Conservation (phyloP, 1,284 basidiomycete species). For the Ceratobasidium sp. region DNA sequence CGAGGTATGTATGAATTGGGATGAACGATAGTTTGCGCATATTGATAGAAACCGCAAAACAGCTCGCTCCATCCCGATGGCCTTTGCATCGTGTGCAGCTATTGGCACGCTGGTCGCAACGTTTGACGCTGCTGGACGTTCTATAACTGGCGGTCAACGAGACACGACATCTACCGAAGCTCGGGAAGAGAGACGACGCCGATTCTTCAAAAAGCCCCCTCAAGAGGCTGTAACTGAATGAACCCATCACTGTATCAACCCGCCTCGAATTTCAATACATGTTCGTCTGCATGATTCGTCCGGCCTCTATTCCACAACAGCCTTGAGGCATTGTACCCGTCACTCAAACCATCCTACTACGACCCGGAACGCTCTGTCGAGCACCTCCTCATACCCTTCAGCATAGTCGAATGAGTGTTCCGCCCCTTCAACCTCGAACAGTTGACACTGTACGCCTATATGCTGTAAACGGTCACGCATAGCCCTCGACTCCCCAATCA, state of each 20-base stretch:
- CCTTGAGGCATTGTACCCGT: neutral
- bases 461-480: conserved; percentile 57
- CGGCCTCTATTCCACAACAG: neutral
- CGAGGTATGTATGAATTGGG: conserved; percentile 65
- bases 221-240: conserved; percentile 36
- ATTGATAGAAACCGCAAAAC: conserved; percentile 46
- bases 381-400: conserved; percentile 20
- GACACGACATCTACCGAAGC: conserved; percentile 54
- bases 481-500: conserved; percentile 60
- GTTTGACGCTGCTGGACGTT: conserved; percentile 82
- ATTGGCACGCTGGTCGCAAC: conserved; percentile 84
- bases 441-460: conserved; percentile 57
- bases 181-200: conserved; percentile 70
- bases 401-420: conserved; percentile 64
- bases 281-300: neutral
- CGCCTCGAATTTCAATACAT: conserved; percentile 28
- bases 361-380: conserved; percentile 31
- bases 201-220: conserved; percentile 72
- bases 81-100: conserved; percentile 81
- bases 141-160: conserved; percentile 60
- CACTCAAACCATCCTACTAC: conserved; percentile 26
- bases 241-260: conserved; percentile 25
- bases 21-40: conserved; percentile 32
- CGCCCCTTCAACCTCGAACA: conserved; percentile 60
- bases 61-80: conserved; percentile 89